Conservation (phyloP, 2,329 filamentous ascomycete genomes). For the Graphilbum fragrans region DNA sequence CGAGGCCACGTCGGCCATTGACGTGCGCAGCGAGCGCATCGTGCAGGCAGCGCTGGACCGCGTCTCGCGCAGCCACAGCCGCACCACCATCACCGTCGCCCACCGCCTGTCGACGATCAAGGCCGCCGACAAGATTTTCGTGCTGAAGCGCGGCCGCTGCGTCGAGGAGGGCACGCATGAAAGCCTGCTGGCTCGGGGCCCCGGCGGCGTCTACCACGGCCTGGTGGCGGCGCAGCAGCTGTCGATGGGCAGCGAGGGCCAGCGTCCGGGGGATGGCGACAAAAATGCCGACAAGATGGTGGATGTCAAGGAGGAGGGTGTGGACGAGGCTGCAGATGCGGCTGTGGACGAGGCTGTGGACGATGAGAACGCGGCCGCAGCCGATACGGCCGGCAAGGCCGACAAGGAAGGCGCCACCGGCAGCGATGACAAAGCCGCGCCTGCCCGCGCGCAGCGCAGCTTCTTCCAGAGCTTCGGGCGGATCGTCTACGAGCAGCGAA, state of each 20-base stretch:
- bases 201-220: slow-evolving; percentile 52
- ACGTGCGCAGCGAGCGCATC: slow-evolving; percentile 53
- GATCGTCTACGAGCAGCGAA: slow-evolving; percentile 43
- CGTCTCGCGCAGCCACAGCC: slow-evolving; percentile 39
- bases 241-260: slow-evolving; percentile 25
- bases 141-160: slow-evolving; percentile 58
- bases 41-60: slow-evolving; percentile 51
- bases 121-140: slow-evolving; percentile 67
- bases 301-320: not conserved
- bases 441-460: slow-evolving; percentile 22
- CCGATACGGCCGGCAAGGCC: not conserved
- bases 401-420: not conserved
- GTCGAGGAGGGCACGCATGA: slow-evolving; percentile 69
- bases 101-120: slow-evolving; percentile 49
- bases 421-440: not conserved
- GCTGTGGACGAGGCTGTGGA: slow-evolving; percentile 18
- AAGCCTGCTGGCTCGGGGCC: slow-evolving; percentile 47
- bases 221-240: slow-evolving; percentile 54
- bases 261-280: too few relatives aligned
- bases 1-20: slow-evolving; percentile 55
- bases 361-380: not conserved
- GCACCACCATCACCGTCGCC: slow-evolving; percentile 74
- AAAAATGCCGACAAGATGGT: not conserved
- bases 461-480: slow-evolving; percentile 41
- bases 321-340: too few relatives aligned